These are phyloP conservation scores for Blastobotrys attinorum DNA, from an alignment of 805 yeast genomes.

Conservation along the genomic window DNA sequence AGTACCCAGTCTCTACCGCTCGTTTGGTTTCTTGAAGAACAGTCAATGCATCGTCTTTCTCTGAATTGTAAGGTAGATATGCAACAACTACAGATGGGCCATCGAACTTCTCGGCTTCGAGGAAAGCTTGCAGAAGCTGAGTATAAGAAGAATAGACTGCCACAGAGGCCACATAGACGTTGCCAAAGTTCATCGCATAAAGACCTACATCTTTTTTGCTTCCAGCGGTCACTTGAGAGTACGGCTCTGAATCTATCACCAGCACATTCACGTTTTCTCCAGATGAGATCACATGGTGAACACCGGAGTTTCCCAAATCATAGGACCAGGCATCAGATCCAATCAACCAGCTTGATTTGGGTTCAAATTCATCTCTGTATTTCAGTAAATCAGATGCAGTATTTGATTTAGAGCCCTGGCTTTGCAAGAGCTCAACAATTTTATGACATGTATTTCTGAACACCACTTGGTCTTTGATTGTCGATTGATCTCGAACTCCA, in stretches of 20 bases:
- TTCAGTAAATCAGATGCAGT: slow-evolving; percentile 41
- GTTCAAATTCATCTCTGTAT: slow-evolving; percentile 38
- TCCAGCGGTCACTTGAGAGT: slow-evolving; percentile 33
- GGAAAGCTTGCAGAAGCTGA: slow-evolving; percentile 78
- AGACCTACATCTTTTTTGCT: slow-evolving; percentile 90
- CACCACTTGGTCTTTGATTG: slow-evolving; percentile 27
- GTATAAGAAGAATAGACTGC: slow-evolving; percentile 92
- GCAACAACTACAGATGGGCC: slow-evolving; percentile 93
- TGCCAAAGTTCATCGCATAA: slow-evolving; percentile 89
- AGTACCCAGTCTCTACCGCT: slow-evolving; percentile 90
- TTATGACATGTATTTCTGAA: slow-evolving; percentile 31
- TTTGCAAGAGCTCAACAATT: slow-evolving; percentile 26
- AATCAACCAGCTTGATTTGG: slow-evolving; percentile 66
- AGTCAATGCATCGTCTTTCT: slow-evolving; percentile 54
- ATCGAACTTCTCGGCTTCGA: slow-evolving; percentile 80
- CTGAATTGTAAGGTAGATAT: slow-evolving; percentile 67
- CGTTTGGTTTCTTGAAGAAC: slow-evolving; percentile 78
- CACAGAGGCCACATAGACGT: slow-evolving; percentile 85
- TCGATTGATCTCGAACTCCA: slow-evolving; percentile 20
- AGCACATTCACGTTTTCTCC: slow-evolving; percentile 75
- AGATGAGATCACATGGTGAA: slow-evolving; percentile 73
- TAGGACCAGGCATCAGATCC: slow-evolving; percentile 96
- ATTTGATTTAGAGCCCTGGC: slow-evolving; percentile 22
- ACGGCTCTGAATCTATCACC: slow-evolving; percentile 79
- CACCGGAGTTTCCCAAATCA: slow-evolving; percentile 86